Base-by-base conservation (phyloP, 805 yeast species). In the Metschnikowia reukaufii region DNA sequence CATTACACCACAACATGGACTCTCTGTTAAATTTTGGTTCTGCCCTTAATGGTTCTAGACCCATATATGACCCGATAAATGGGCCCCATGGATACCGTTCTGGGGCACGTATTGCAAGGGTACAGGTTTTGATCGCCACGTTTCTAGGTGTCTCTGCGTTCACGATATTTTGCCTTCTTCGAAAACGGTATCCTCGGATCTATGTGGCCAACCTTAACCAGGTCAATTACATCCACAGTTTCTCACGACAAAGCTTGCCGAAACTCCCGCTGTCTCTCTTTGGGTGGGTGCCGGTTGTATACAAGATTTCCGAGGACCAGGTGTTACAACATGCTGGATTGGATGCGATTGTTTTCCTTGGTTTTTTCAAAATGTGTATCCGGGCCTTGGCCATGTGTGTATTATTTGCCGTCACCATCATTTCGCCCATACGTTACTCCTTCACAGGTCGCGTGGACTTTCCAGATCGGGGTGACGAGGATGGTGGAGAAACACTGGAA, bases 331-430 rank as follows among this genome's bases (percentile, higher is more conserved):
- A 84, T 59, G 96, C 97, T 2, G 99, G 99, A 0, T 67, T 92
- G 36, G 99, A 92, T 68, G 97, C 97, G 0, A 90, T 79, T 67
- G 98, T 94, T 39, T 92, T 88, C 60, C 67, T 92, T 27, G 90
- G 90, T 3, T 91, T 92, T 63, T 94, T 94, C 77, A 84, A 87
- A 50, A 88, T 90, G 87, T 79, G 94, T 50, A 87, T 91, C 40
- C 81, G 81, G 61, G 70, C 88, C 7, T 65, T 92, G 19, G 66
- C 79, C 2, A 67, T 79, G 1, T 84, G 90, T 59, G 77, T 88
- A 39, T 48, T 87, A 2, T 80, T 88, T 57, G 90, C 96, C 1
- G 69, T 86, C 8, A 68, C 81, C 4, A 75, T 92, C 2, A 86
- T 92, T 17, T 85, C 96, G 0, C 98, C 99, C 0, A 76, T 94